Conservation (phyloP, 768 basidiomycete species). For the Melanogaster broomeanus region DNA sequence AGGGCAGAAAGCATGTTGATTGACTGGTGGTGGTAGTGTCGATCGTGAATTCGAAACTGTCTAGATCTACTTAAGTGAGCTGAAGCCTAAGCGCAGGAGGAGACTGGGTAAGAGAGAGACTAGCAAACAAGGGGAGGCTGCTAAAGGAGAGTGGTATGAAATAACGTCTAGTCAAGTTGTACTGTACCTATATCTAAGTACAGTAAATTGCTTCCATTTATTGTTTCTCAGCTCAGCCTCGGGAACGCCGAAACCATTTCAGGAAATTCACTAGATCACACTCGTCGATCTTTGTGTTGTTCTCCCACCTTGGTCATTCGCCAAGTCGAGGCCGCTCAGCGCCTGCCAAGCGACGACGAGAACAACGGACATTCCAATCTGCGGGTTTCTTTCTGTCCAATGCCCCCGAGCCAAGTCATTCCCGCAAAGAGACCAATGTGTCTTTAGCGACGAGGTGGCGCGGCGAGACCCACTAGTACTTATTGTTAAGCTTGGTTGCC, state of each 20-base stretch:
- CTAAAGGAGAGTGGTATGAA: conserved; percentile 4
- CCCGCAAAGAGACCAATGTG: not conserved
- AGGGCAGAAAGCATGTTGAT: conserved; percentile 1
- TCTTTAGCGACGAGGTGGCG: too few relatives aligned
- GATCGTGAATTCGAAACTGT: not conserved
- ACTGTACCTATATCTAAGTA: not conserved
- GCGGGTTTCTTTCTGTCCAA: not conserved
- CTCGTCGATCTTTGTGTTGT: not conserved
- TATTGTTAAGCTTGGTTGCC: not conserved
- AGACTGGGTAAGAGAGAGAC: not conserved
- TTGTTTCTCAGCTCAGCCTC: not conserved
- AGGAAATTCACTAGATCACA: too few relatives aligned
- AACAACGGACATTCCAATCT: not conserved
- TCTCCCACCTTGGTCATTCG: not conserved
- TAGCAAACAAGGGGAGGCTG: not conserved
- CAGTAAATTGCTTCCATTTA: not conserved
- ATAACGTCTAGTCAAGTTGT: not conserved
- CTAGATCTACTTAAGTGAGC: not conserved
- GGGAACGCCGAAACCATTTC: not conserved
- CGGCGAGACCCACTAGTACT: not conserved
- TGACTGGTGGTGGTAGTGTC: not conserved
- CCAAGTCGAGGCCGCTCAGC: not conserved
- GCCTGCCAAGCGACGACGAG: not conserved
- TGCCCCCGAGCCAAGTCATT: not conserved
- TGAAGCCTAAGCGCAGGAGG: not conserved